These are phyloP conservation scores for Alternaria conjuncta DNA, from an alignment of 2,329 filamentous ascomycete species.

Conservation along the genomic window DNA sequence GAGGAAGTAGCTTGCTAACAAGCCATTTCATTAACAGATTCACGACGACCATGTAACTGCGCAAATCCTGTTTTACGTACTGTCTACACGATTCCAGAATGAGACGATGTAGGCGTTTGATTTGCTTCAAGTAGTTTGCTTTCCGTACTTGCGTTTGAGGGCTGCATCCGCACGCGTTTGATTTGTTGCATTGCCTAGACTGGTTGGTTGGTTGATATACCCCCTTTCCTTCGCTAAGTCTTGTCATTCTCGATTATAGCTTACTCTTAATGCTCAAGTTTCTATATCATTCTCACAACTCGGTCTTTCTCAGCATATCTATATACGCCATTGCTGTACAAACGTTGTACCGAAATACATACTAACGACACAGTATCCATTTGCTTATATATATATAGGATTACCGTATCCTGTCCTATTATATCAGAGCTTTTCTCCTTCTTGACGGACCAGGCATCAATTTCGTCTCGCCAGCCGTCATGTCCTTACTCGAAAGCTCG, in stretches of 20 bases:
- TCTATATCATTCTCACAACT: too few relatives aligned
- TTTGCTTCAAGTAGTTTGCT: neutral
- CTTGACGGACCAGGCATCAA: neutral
- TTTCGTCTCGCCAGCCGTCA: neutral
- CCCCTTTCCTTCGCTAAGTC: constrained; percentile 22
- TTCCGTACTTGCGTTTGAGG: neutral
- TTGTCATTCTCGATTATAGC: constrained; percentile 2
- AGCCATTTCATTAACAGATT: neutral
- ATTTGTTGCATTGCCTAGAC: constrained; percentile 12
- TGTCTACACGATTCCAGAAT: constrained; percentile 6
- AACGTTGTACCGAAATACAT: too few relatives aligned
- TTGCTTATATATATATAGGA: neutral
- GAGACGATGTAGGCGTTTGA: constrained; percentile 4
- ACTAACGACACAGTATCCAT: neutral
- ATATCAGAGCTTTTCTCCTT: neutral
- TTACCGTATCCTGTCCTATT: neutral
- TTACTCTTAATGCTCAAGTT: neutral
- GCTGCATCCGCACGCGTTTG: constrained; percentile 7
- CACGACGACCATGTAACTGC: neutral
- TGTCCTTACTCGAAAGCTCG: neutral
- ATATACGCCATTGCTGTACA: too few relatives aligned
- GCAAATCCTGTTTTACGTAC: neutral
- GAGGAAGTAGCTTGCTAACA: constrained; percentile 20
- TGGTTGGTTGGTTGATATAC: constrained; percentile 25
- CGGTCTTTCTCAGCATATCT: too few relatives aligned